Conservation (phyloP, 768 basidiomycete genomes). For the Hirschioporus abietinus region DNA sequence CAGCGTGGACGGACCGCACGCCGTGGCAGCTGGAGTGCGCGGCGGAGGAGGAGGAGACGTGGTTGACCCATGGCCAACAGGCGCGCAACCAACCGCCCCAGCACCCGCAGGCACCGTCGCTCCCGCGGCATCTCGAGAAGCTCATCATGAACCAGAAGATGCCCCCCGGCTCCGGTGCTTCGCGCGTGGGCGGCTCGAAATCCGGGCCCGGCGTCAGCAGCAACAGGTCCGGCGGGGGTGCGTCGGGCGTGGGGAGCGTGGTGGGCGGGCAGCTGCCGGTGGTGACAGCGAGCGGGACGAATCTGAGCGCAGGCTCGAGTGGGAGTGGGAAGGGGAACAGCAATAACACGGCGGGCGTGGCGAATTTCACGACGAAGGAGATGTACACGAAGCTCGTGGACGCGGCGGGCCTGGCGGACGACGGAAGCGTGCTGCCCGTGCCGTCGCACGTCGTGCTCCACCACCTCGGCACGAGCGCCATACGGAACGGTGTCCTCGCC, state of each 20-base stretch:
- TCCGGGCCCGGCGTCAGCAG: not conserved
- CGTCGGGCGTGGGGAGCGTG: not conserved
- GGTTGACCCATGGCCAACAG: constrained; percentile 38
- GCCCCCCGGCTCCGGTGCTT: not conserved
- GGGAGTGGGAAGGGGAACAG: not conserved
- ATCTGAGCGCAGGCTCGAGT: constrained; percentile 11
- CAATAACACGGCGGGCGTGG: not conserved
- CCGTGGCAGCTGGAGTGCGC: constrained; percentile 76
- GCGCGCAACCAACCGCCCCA: not conserved
- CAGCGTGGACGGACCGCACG: constrained; percentile 72
- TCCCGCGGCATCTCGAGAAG: constrained; percentile 91
- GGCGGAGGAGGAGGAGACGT: constrained; percentile 78
- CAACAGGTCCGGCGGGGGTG: not conserved
- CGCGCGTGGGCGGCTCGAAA: not conserved
- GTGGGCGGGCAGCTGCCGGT: constrained; percentile 8
- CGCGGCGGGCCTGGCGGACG: constrained; percentile 58
- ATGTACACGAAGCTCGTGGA: constrained; percentile 6
- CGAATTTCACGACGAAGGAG: constrained; percentile 6
- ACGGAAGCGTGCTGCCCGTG: constrained; percentile 85
- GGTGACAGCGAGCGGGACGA: constrained; percentile 15
- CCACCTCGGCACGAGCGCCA: constrained; percentile 93
- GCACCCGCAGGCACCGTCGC: constrained; percentile 71
- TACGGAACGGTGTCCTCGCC: constrained; percentile 87
- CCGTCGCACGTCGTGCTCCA: constrained; percentile 93
- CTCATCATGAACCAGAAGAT: constrained; percentile 68